These are phyloP conservation scores for Albugo laibachii DNA, from an alignment of 352 stramenopile genomes.

Conservation along the genomic window DNA sequence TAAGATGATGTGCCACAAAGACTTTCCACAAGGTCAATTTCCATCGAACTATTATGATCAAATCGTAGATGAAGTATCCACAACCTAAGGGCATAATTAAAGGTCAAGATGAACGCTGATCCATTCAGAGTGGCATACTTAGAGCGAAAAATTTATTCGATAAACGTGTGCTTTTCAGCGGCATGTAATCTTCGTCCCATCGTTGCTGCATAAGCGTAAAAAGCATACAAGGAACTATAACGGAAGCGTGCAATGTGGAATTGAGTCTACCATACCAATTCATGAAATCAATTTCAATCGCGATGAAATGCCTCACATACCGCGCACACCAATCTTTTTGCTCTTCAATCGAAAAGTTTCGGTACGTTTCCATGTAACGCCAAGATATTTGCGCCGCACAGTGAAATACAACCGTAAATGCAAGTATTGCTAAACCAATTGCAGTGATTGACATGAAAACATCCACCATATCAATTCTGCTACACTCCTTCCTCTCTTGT, in stretches of 20 bases:
- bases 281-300: not conserved
- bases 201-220: slow-evolving; percentile 35
- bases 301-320: slow-evolving; percentile 12
- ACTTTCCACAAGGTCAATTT: slow-evolving; percentile 56
- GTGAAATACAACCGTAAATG: slow-evolving; percentile 37
- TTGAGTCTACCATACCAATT: slow-evolving; percentile 26
- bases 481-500: too few species aligned
- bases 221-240: slow-evolving; percentile 39
- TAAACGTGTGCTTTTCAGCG: slow-evolving; percentile 22
- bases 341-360: slow-evolving; percentile 41
- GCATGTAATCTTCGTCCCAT: slow-evolving; percentile 43
- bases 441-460: too few species aligned
- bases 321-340: slow-evolving; percentile 66
- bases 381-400: slow-evolving; percentile 25
- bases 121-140: slow-evolving; percentile 14
- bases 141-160: slow-evolving; percentile 54
- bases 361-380: slow-evolving; percentile 35
- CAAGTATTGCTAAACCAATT: too few species aligned
- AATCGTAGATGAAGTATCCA: slow-evolving; percentile 69
- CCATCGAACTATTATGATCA: slow-evolving; percentile 48
- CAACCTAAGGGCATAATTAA: slow-evolving; percentile 18
- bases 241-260: slow-evolving; percentile 51
- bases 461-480: too few species aligned
- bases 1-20: slow-evolving; percentile 62
- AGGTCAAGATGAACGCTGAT: not conserved